Evolutionary conservation across 140 eudicot species (phyloP).

Genomic region (Flaveria floridana): DNA sequence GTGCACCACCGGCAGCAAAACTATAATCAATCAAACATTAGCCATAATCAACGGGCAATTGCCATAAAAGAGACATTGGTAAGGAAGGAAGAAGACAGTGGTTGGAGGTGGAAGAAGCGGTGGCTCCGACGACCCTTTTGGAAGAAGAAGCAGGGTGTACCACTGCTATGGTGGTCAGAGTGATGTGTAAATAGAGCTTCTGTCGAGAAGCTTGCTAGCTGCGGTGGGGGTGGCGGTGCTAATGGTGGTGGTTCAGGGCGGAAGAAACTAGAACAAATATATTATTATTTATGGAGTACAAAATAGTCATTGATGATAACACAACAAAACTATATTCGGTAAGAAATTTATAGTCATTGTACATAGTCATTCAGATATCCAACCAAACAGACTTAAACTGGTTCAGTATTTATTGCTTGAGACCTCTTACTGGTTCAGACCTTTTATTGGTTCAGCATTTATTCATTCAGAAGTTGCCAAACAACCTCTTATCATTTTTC

Average conservation of each 20-base stretch:
- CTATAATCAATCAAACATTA: slow-evolving; percentile 32
- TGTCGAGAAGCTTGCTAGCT: slow-evolving; percentile 30
- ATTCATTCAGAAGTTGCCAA: no score
- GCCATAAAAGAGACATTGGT: slow-evolving; percentile 26
- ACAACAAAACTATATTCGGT: no score
- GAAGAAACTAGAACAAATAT: slow-evolving; percentile 22
- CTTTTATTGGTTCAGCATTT: no score
- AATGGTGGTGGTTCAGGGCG: slow-evolving; percentile 24
- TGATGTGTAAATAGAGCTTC: slow-evolving; percentile 34
- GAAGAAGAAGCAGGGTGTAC: slow-evolving; percentile 12
- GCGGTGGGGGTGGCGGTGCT: slow-evolving; percentile 1
- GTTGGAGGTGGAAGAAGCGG: slow-evolving; percentile 28
- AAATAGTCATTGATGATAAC: neutral
- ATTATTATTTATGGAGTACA: slow-evolving; percentile 2
- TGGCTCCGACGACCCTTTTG: slow-evolving; percentile 17
- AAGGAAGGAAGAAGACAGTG: slow-evolving; percentile 18
- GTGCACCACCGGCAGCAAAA: no score
- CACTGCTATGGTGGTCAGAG: slow-evolving; percentile 37
- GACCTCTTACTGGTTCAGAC: no score
- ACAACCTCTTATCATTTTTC: no score
- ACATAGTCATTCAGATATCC: no score
- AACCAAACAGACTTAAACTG: no score
- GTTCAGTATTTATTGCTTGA: no score
- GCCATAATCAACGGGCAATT: slow-evolving; percentile 69
- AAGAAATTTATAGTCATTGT: no score